Percentiles rank a stretch among this genome's conserved stretches.
Conservation (phyloP, 1,284 basidiomycete species). For the Waitea zeae region DNA sequence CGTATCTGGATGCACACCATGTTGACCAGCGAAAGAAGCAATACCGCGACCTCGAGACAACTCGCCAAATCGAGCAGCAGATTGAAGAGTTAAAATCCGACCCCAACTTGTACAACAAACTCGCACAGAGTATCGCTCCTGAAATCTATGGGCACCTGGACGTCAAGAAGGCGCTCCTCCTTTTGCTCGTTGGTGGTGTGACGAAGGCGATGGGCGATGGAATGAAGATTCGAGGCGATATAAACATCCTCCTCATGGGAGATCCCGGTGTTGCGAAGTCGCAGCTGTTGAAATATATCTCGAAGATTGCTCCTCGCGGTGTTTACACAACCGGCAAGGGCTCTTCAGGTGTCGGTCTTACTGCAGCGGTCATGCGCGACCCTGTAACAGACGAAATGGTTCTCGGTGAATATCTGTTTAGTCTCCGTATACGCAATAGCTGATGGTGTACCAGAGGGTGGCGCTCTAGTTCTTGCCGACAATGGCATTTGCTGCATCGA, state of each 20-base stretch:
- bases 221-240: conserved; percentile 96
- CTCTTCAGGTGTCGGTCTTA: conserved; percentile 95
- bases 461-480: conserved; percentile 94
- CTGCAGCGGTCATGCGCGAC: conserved; percentile 97
- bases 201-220: conserved; percentile 92
- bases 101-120: conserved; percentile 68
- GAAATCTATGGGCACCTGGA: conserved; percentile 98
- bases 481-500: conserved; percentile 99
- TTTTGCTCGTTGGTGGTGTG: conserved; percentile 90
- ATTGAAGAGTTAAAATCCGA: conserved; percentile 64
- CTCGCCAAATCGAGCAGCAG: conserved; percentile 63
- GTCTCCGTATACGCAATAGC: conserved; percentile 4
- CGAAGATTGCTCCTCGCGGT: conserved; percentile 93
- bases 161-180: conserved; percentile 93
- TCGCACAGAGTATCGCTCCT: conserved; percentile 84
- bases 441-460: conserved; percentile 61
- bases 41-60: conserved; percentile 88
- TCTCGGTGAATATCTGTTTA: conserved; percentile 43
- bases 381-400: conserved; percentile 99
- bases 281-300: conserved; percentile 95
- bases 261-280: conserved; percentile 99
- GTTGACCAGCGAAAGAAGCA: conserved; percentile 95
- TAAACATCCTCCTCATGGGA: conserved; percentile 98
- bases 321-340: conserved; percentile 98
- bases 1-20: conserved; percentile 87